phyloP scores from a whole-genome alignment of 73 alveolate genomes.

The Paramecium pentaurelia region DNA sequence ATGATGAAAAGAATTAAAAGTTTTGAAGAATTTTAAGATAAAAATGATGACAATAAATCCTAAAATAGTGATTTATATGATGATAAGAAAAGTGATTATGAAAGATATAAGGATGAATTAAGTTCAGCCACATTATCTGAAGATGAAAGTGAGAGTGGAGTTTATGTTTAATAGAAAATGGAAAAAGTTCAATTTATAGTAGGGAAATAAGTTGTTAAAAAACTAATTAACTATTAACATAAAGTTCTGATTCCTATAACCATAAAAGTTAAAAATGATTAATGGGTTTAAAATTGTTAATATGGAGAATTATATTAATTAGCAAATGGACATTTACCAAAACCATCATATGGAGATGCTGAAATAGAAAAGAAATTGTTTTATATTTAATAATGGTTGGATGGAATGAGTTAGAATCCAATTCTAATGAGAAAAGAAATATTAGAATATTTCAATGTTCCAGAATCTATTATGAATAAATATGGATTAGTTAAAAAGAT shows the following conservation, averaged over 20 bases:
- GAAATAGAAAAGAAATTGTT: neutral
- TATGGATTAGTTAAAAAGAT: constrained; percentile 2
- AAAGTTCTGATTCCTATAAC: neutral
- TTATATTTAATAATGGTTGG: constrained; percentile 4
- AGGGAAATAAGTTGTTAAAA: neutral
- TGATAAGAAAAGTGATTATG: neutral
- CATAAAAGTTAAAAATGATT: neutral
- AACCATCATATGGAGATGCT: neutral
- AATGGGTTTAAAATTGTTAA: neutral
- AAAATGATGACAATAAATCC: neutral
- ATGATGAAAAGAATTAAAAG: constrained; percentile 29
- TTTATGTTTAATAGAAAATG: neutral
- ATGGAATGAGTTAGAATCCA: neutral
- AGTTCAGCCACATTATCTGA: neutral
- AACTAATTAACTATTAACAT: neutral
- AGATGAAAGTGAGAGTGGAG: constrained; percentile 23
- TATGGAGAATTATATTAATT: neutral
- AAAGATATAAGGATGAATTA: neutral
- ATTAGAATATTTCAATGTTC: neutral
- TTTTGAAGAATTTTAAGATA: neutral
- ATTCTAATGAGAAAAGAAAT: neutral
- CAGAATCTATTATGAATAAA: neutral
- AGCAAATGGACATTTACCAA: constrained; percentile 3
- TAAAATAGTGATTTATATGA: neutral
- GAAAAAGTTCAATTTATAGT: neutral